Base-by-base conservation (phyloP, 768 basidiomycete species). In the Kwoniella bestiolae region DNA sequence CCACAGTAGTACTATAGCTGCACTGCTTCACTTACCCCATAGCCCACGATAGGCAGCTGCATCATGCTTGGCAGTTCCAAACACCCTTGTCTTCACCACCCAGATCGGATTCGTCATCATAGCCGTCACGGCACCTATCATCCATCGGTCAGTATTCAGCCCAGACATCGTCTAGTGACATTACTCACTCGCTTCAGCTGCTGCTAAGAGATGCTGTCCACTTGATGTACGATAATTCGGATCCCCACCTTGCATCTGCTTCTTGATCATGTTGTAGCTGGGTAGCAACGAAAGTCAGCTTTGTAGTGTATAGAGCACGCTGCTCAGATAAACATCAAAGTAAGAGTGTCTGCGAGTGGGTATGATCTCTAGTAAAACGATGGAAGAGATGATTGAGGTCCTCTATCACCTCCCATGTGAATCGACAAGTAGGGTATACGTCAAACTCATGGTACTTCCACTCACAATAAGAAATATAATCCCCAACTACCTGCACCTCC, bases 401-500 rank as follows among this genome's bases (percentile, higher is more conserved):
- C n/a, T n/a, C n/a, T n/a, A n/a, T n/a, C n/a, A n/a, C n/a, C n/a
- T n/a, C n/a, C n/a, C n/a, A n/a, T n/a, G n/a, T n/a, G n/a, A n/a
- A n/a, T 44, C 16, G n/a, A 14, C 28, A 51, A 26, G 55, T 16
- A 11, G 45, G 61, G 34, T 38, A 26, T 26, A 26, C n/a, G 41
- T 26, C 26, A 21, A 31, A 14, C 38, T 3, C 3, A 41, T 41
- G 38, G 38, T 3, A 11, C 6, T 5, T 38, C 2, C 4, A 86
- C 92, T 82, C 79, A 97, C 96, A 96, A 95, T 68, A 95, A 86
- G 82, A 99, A 99, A 82, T 99, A 99, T 26, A 97, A 82, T 0
- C 96, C 96, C 96, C 96, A 99, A 73, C 92, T 94, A 7, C 90
- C 88, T 21, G 94, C 93, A 70, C 97, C 97, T 12, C 95, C 96